Percentiles rank a stretch among this genome's conserved stretches.
These are phyloP conservation scores for Hypholoma fasciculare DNA, from an alignment of 768 basidiomycete species.

Conservation along the genomic window DNA sequence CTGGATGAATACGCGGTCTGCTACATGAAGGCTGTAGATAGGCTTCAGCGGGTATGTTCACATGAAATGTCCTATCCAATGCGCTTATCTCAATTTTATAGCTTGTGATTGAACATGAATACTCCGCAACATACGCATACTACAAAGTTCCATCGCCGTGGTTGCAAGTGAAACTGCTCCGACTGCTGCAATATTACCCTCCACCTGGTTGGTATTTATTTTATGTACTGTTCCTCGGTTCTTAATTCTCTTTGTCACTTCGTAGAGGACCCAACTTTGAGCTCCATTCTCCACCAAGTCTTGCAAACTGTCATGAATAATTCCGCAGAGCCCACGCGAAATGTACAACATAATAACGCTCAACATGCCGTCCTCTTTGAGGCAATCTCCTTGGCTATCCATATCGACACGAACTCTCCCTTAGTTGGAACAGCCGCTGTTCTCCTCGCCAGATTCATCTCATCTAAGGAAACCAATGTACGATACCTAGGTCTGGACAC, in stretches of 20 bases:
- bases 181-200: slow-evolving; percentile 92
- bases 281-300: slow-evolving; percentile 75
- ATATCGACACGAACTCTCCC: slow-evolving; percentile 88
- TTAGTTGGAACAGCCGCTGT: slow-evolving; percentile 87
- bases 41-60: slow-evolving; percentile 70
- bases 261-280: slow-evolving; percentile 66
- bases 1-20: slow-evolving; percentile 89
- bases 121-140: slow-evolving; percentile 87
- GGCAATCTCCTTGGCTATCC: slow-evolving; percentile 95
- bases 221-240: neutral
- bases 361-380: slow-evolving; percentile 98
- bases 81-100: slow-evolving; percentile 26
- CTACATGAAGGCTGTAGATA: slow-evolving; percentile 93
- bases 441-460: slow-evolving; percentile 93
- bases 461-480: slow-evolving; percentile 98
- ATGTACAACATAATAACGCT: slow-evolving; percentile 98
- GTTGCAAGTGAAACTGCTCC: slow-evolving; percentile 94
- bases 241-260: neutral
- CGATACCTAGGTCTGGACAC: slow-evolving; percentile 97
- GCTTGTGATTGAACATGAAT: slow-evolving; percentile 92
- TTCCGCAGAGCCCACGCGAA: slow-evolving; percentile 86
- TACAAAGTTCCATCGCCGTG: slow-evolving; percentile 98
- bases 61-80: neutral
- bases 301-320: slow-evolving; percentile 90
- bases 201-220: slow-evolving; percentile 69